Evolutionary conservation across 176 grass and related monocot species (phyloP), one percentile per base, ranked within the genome.

Genomic region (Aegilops umbellulata): DNA sequence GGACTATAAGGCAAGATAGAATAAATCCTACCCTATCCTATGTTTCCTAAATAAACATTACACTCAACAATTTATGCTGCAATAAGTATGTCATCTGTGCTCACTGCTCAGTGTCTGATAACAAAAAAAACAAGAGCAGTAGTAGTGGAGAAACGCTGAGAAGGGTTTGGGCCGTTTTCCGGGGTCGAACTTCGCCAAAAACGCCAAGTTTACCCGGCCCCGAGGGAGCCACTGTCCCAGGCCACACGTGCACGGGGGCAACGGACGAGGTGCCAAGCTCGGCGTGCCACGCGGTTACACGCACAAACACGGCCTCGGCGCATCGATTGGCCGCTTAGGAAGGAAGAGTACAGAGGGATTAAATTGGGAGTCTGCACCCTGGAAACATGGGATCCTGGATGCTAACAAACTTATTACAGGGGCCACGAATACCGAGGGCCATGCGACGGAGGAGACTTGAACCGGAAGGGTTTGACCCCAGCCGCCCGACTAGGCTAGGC

Each of bases 391-490:
- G 88, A 88, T 93, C 86, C 63, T 92, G 86, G 83, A 88, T 77
- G 55, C 83, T 86, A 90, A 86, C 83, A 90, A 90, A 78, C 83
- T 86, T 86, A 82, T 86, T 86, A 87, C 83, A 25, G 19, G 29
- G 47, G 84, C 17, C 58, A 76, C 80, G 87, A 49, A 16, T 84
- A 79, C 62, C 89, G 65, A 91, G n/a, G 83, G 47, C 67, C 84
- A 79, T 83, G 80, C 67, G 89, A 79, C 44, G 87, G 68, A 90
- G 84, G 75, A 93, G 90, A 89, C 93, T 98, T 98, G 89, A 86
- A 87, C 41, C 74, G 67, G 78, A 98, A 98, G 95, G 85, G 91
- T 95, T 95, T 98, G 95, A 93, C 91, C 77, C 41, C 72, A 51
- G 72, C 42, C 79, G 41, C 75, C 57, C 32, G 42, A 74, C 3